These are phyloP conservation scores for Gloeophyllum trabeum DNA, from an alignment of 768 basidiomycete genomes.

Conservation along the genomic window DNA sequence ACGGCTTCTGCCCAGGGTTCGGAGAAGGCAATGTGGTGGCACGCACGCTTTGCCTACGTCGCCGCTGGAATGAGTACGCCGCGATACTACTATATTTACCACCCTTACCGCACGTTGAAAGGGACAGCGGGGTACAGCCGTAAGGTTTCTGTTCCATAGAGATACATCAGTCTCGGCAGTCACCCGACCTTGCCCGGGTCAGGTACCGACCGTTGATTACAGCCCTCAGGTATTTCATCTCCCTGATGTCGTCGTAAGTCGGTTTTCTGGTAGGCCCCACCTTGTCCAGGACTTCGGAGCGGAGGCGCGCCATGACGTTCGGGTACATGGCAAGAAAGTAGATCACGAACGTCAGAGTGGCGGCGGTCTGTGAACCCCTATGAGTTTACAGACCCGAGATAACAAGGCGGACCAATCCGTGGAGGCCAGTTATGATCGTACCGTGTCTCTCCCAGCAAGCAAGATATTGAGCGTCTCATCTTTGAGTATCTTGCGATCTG, in stretches of 20 bases:
- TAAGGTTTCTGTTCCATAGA: slow-evolving; percentile 30
- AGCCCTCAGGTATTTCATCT: slow-evolving; percentile 48
- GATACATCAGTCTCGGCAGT: no score
- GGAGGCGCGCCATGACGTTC: slow-evolving; percentile 29
- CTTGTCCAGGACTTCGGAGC: slow-evolving; percentile 34
- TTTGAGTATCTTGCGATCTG: slow-evolving; percentile 32
- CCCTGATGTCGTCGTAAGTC: slow-evolving; percentile 41
- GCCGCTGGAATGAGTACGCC: no score
- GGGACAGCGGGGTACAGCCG: slow-evolving; percentile 38
- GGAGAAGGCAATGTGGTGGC: slow-evolving; percentile 17
- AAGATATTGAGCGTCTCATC: slow-evolving; percentile 46
- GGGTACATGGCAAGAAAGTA: slow-evolving; percentile 48
- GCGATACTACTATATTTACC: no score
- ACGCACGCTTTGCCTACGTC: no score
- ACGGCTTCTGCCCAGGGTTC: slow-evolving; percentile 21
- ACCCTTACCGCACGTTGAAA: slow-evolving; percentile 24
- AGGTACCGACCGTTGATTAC: slow-evolving; percentile 36
- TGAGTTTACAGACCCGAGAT: neutral
- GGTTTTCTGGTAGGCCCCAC: slow-evolving; percentile 34
- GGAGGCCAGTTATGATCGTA: slow-evolving; percentile 1
- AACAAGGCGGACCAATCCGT: neutral
- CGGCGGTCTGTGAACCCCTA: slow-evolving; percentile 20
- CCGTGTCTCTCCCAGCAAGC: slow-evolving; percentile 48
- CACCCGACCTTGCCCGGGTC: no score
- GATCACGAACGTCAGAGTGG: slow-evolving; percentile 37